Evolutionary conservation across 352 stramenopile species (phyloP).

Genomic region (Phytophthora brassicae): DNA sequence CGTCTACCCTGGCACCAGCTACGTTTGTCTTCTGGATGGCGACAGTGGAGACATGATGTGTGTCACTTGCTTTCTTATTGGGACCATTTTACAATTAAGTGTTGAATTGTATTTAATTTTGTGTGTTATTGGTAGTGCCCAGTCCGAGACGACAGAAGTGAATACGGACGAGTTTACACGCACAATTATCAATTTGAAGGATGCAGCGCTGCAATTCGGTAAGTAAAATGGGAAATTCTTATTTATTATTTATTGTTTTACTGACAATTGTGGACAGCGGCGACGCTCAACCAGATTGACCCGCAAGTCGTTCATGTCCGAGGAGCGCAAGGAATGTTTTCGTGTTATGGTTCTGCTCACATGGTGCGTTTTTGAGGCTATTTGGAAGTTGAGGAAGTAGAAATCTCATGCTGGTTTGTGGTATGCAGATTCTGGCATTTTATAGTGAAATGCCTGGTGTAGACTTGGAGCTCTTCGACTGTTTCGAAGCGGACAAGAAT

Average conservation of each 20-base stretch:
- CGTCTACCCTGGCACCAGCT: constrained; percentile 79
- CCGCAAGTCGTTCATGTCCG: constrained; percentile 84
- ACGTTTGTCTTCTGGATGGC: constrained; percentile 79
- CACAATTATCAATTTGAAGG: constrained; percentile 81
- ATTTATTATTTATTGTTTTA: neutral
- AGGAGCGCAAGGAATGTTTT: constrained; percentile 84
- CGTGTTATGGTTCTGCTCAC: constrained; percentile 73
- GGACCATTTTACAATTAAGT: no score
- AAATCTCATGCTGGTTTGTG: neutral
- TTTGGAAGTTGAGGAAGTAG: neutral
- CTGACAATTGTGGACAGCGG: constrained; percentile 37
- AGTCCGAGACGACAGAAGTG: constrained; percentile 64
- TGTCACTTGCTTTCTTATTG: constrained; percentile 16
- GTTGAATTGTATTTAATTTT: no score
- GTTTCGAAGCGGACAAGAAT: constrained; percentile 73
- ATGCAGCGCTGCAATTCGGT: constrained; percentile 82
- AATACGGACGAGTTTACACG: constrained; percentile 79
- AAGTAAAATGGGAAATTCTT: neutral
- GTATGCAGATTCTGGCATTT: constrained; percentile 77
- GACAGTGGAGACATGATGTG: constrained; percentile 83
- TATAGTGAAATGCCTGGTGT: constrained; percentile 80
- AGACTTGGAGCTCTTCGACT: constrained; percentile 81
- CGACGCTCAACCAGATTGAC: constrained; percentile 81
- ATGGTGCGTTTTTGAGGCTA: constrained; percentile 44
- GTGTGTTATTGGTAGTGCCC: constrained; percentile 41